phyloP scores from a whole-genome alignment of 305 asterid genomes.

The Rubia peregrina region DNA sequence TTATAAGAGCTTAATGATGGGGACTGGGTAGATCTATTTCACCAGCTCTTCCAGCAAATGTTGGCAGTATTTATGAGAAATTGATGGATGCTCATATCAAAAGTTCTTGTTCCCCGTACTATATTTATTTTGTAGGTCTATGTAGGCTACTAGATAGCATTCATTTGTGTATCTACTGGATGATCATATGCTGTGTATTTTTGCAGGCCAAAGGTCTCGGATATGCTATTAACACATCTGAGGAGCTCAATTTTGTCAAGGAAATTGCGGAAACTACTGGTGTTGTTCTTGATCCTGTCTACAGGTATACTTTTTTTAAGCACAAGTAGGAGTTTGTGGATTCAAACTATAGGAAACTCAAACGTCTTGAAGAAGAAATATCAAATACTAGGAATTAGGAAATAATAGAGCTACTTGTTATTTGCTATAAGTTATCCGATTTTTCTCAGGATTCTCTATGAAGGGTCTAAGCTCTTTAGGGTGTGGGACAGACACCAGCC shows the following conservation, averaged over 20 bases:
- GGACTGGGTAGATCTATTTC: not conserved
- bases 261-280: conserved; percentile 86
- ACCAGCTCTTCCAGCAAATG: not conserved
- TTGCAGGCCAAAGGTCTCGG: conserved; percentile 95
- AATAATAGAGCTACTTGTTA: not conserved
- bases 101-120: not conserved
- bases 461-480: not conserved
- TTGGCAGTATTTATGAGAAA: not conserved
- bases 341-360: not conserved
- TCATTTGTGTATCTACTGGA: not conserved
- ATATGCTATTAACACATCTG: conserved; percentile 76
- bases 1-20: not conserved
- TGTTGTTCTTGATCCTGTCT: conserved; percentile 88
- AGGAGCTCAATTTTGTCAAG: conserved; percentile 71
- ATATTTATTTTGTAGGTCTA: not conserved
- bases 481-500: not conserved
- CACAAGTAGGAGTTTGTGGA: not conserved
- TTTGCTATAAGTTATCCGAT: not conserved
- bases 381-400: not conserved
- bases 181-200: conserved; percentile 11
- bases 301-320: conserved; percentile 45
- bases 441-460: not conserved
- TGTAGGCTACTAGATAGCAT: not conserved
- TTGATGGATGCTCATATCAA: not conserved
- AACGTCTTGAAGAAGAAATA: not conserved